Conservation (phyloP, 192 early-diverging fungal species). For the Powellomyces hirtus region DNA sequence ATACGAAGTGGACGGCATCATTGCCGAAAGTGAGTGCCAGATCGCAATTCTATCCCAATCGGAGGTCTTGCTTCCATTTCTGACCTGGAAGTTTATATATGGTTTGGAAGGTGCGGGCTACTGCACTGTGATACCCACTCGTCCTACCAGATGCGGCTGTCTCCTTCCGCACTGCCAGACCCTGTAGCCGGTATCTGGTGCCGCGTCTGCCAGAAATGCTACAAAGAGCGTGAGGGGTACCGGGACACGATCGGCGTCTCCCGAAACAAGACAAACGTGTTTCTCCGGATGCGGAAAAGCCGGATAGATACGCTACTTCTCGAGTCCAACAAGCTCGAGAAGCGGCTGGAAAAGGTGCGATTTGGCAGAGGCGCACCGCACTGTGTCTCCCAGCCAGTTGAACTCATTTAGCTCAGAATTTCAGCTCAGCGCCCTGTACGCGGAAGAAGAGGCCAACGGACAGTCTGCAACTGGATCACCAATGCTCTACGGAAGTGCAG, state of each 20-base stretch:
- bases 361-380: neutral
- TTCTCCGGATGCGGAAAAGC: conserved; percentile 36
- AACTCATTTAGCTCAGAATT: neutral
- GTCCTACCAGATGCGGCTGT: conserved; percentile 41
- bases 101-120: conserved; percentile 51
- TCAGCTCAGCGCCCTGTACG: conserved; percentile 23
- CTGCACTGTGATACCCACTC: conserved; percentile 48
- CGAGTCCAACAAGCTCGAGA: conserved; percentile 53
- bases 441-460: conserved; percentile 3
- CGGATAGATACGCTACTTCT: conserved; percentile 33
- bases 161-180: conserved; percentile 42
- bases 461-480: neutral
- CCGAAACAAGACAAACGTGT: conserved; percentile 34
- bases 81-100: too few relatives aligned
- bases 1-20: conserved; percentile 43
- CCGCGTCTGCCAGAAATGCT: conserved; percentile 50
- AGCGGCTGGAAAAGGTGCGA: conserved; percentile 52
- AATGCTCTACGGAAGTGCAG: neutral
- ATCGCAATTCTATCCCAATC: too few relatives aligned
- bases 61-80: neutral
- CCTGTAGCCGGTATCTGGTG: conserved; percentile 42
- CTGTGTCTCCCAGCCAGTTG: neutral
- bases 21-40: conserved; percentile 37
- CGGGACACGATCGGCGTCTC: conserved; percentile 41
- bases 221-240: conserved; percentile 37